These are phyloP conservation scores for Pleurostoma richardsiae DNA, from an alignment of 2,329 filamentous ascomycete species.

Conservation along the genomic window DNA sequence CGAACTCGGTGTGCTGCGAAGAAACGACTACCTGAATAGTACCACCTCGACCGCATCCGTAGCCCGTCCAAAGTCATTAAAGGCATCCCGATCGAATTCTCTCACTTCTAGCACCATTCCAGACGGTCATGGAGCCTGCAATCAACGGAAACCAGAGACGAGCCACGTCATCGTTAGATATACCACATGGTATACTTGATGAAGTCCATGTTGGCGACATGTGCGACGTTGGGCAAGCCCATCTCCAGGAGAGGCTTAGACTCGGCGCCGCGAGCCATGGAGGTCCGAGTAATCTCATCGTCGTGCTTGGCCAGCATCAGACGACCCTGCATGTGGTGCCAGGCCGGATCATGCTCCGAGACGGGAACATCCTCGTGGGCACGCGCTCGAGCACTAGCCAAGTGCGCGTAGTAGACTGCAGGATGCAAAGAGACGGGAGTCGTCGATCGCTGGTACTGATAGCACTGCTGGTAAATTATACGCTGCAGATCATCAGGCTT, in stretches of 20 bases:
- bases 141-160: too few species aligned
- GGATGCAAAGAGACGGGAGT: constrained; percentile 87
- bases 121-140: too few species aligned
- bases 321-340: constrained; percentile 23
- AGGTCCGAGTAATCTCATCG: constrained; percentile 9
- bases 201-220: constrained; percentile 12
- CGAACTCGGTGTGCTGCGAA: too few species aligned
- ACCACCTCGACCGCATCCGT: too few species aligned
- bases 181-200: constrained; percentile 39
- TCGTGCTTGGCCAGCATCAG: constrained; percentile 26
- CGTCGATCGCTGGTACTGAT: constrained; percentile 87
- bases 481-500: constrained; percentile 67
- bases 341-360: constrained; percentile 33
- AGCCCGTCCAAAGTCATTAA: too few species aligned
- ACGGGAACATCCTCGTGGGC: constrained; percentile 58
- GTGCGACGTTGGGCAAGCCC: constrained; percentile 6
- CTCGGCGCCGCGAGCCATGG: constrained; percentile 9
- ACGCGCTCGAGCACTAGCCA: constrained; percentile 76
- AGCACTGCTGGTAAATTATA: constrained; percentile 92
- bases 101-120: too few species aligned
- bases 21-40: too few species aligned
- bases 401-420: constrained; percentile 92
- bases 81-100: too few species aligned
- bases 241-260: constrained; percentile 22
- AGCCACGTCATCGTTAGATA: constrained; percentile 19